A percentile compares a stretch with the other conserved stretches of the same genome.
phyloP scores from a whole-genome alignment of 2,329 filamentous ascomycete species.

The Fusarium mangiferae region DNA sequence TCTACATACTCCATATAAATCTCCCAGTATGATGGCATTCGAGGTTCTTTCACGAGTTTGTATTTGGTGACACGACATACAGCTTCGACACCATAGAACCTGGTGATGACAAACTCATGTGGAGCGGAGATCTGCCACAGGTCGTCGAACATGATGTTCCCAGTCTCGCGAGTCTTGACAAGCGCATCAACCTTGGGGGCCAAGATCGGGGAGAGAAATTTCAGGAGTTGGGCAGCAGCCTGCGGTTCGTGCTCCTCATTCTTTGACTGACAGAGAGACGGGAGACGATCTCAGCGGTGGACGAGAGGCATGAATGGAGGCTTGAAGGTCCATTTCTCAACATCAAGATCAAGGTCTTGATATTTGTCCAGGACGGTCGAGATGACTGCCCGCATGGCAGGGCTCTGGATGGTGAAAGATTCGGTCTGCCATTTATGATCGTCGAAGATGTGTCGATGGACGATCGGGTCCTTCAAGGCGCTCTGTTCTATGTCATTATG shows the following conservation, averaged over 20 bases:
- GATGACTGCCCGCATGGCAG: constrained; percentile 3
- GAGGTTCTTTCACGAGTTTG: neutral
- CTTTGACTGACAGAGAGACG: neutral
- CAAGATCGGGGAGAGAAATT: constrained; percentile 48
- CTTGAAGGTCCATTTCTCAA: constrained; percentile 20
- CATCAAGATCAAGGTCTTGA: constrained; percentile 14
- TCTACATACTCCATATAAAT: constrained; percentile 50
- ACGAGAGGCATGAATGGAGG: constrained; percentile 19
- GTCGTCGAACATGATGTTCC: constrained; percentile 45
- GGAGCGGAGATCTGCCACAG: constrained; percentile 52
- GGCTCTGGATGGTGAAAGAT: constrained; percentile 14
- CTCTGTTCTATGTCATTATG: neutral
- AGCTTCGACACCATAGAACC: constrained; percentile 49
- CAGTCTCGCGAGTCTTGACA: constrained; percentile 41
- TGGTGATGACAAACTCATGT: constrained; percentile 45
- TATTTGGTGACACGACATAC: constrained; percentile 50
- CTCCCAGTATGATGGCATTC: constrained; percentile 23
- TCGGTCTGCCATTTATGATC: constrained; percentile 8
- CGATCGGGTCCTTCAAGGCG: neutral
- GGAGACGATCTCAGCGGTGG: constrained; percentile 15
- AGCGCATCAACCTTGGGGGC: constrained; percentile 41
- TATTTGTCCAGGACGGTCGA: neutral
- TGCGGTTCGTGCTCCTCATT: neutral
- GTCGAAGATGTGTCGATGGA: neutral
- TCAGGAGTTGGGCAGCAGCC: constrained; percentile 31